These are phyloP conservation scores for Xylaria sp. DNA, from an alignment of 2,329 filamentous ascomycete genomes.

Conservation along the genomic window DNA sequence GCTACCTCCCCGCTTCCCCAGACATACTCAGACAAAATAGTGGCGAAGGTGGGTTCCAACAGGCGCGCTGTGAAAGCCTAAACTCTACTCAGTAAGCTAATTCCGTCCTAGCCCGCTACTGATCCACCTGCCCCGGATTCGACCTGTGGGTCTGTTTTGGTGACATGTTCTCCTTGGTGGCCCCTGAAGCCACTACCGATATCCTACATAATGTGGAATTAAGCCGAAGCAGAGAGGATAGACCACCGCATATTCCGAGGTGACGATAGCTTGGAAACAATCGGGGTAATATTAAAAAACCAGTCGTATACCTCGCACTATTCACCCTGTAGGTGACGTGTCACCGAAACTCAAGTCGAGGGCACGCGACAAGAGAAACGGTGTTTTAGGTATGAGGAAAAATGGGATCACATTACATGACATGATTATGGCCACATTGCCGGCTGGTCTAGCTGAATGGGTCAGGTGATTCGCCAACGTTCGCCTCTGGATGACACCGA, in stretches of 20 bases:
- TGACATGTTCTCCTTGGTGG: background rate
- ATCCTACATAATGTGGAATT: background rate
- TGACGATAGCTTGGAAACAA: background rate
- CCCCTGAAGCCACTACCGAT: background rate
- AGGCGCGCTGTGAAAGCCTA: slow-evolving; percentile 18
- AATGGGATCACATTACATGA: background rate
- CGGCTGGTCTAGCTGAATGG: background rate
- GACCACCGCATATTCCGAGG: background rate
- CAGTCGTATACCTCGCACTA: background rate
- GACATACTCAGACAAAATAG: slow-evolving; percentile 28
- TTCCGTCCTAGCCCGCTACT: slow-evolving; percentile 9
- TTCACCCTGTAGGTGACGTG: background rate
- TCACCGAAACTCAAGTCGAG: background rate
- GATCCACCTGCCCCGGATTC: slow-evolving; percentile 38
- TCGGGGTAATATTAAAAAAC: background rate
- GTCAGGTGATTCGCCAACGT: slow-evolving; percentile 1
- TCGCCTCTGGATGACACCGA: background rate
- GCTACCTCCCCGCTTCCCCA: slow-evolving; percentile 36
- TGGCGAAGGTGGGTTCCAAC: slow-evolving; percentile 23
- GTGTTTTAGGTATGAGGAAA: background rate
- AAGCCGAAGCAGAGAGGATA: background rate
- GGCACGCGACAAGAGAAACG: background rate
- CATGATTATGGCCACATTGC: slow-evolving; percentile 1
- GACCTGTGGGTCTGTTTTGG: slow-evolving; percentile 13
- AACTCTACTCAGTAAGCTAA: slow-evolving; percentile 23